Conservation (phyloP, 2,329 filamentous ascomycete species). For the Fusarium sp. region DNA sequence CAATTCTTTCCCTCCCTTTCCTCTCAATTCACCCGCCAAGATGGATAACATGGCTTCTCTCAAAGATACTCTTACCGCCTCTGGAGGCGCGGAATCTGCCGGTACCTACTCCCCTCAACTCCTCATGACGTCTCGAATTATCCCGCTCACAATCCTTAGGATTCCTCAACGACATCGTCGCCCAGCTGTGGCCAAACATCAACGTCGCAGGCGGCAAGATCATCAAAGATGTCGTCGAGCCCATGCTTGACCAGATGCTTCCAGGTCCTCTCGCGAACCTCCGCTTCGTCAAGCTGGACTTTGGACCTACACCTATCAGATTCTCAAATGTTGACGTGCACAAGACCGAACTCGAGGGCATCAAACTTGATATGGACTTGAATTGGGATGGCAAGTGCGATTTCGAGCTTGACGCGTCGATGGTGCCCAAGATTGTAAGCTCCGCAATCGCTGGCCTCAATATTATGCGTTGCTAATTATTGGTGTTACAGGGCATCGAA, state of each 20-base stretch:
- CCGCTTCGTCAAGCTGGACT: conserved; percentile 36
- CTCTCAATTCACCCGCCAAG: not conserved
- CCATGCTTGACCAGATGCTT: conserved; percentile 36
- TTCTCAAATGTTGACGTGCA: conserved; percentile 39
- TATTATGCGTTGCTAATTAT: not conserved
- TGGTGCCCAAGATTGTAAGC: conserved; percentile 39
- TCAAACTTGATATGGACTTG: conserved; percentile 41
- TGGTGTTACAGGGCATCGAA: conserved; percentile 30
- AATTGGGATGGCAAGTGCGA: conserved; percentile 37
- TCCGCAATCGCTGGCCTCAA: not conserved
- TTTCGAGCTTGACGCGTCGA: conserved; percentile 37
- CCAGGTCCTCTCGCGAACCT: conserved; percentile 35
- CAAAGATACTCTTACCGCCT: conserved; percentile 35
- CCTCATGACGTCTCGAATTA: not conserved
- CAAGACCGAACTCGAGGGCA: conserved; percentile 32
- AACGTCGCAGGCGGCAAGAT: conserved; percentile 38
- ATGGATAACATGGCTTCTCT: conserved; percentile 38
- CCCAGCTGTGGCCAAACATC: conserved; percentile 41
- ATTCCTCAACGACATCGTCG: conserved; percentile 40
- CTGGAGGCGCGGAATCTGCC: conserved; percentile 39
- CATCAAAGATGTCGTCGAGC: conserved; percentile 37
- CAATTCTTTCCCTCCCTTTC: too few relatives aligned
- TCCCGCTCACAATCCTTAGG: conserved; percentile 25
- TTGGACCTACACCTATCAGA: conserved; percentile 31
- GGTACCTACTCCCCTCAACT: not conserved